Conservation (phyloP, 179 eudicot species). For the Pouteria campechiana region DNA sequence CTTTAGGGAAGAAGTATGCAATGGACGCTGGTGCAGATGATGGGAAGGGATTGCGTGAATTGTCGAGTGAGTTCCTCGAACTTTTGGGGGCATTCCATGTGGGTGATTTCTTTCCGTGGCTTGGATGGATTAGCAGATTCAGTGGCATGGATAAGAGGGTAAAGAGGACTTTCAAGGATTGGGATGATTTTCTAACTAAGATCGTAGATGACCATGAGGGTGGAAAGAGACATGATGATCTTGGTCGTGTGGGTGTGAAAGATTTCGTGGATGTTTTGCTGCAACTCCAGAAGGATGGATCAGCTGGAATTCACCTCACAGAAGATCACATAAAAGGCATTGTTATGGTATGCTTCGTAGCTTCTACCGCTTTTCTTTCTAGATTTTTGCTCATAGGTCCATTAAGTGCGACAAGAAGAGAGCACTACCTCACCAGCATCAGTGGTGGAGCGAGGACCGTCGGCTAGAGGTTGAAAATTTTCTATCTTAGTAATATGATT, state of each 20-base stretch:
- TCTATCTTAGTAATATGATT: too few relatives aligned
- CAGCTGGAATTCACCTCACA: neutral
- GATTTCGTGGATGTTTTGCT: neutral
- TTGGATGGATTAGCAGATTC: neutral
- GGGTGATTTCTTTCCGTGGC: neutral
- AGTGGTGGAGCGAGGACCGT: too few relatives aligned
- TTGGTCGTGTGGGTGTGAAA: neutral
- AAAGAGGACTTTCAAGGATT: neutral
- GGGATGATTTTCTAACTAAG: neutral
- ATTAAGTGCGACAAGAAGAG: too few relatives aligned
- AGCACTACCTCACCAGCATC: too few relatives aligned
- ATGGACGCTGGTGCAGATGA: neutral
- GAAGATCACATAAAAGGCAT: neutral
- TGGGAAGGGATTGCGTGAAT: neutral
- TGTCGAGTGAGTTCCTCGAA: neutral
- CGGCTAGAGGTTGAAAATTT: too few relatives aligned
- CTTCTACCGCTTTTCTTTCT: too few relatives aligned
- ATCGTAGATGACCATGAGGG: neutral
- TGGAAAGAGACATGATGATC: neutral
- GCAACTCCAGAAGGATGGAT: neutral
- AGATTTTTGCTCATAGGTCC: too few relatives aligned
- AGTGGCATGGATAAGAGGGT: neutral
- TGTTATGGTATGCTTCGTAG: too few relatives aligned
- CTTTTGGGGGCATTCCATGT: neutral
- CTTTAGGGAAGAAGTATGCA: conserved; percentile 8